Evolutionary conservation across 495 filamentous ascomycete genomes (phyloP).

Genomic region (Talaromyces wortmannii): DNA sequence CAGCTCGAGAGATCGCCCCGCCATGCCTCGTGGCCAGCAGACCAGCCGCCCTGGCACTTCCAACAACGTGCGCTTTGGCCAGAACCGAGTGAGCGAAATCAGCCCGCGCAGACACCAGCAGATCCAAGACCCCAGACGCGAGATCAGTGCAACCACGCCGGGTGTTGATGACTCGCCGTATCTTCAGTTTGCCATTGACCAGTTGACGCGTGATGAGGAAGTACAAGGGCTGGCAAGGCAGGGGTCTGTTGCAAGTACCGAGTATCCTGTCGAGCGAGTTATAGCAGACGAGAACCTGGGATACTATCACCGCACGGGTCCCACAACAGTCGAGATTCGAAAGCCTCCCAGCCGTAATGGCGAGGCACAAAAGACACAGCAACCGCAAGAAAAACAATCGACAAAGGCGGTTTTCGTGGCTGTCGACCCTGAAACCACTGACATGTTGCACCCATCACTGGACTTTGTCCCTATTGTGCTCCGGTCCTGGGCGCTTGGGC

Average conservation of each 20-base stretch:
- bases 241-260: conserved; percentile 26
- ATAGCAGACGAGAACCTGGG: conserved; percentile 45
- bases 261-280: conserved; percentile 42
- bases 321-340: conserved; percentile 3
- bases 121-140: conserved; percentile 18
- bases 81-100: conserved; percentile 20
- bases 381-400: not conserved
- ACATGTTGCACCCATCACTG: conserved; percentile 45
- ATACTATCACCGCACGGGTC: conserved; percentile 24
- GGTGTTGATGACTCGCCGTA: conserved; percentile 62
- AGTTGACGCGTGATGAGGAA: conserved; percentile 62
- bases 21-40: not conserved
- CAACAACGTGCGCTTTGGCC: conserved; percentile 27
- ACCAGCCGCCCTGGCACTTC: conserved; percentile 6
- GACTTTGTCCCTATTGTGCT: conserved; percentile 62
- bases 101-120: conserved; percentile 16
- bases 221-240: conserved; percentile 25
- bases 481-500: conserved; percentile 50
- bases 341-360: not conserved
- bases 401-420: conserved; percentile 38
- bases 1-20: conserved; percentile 1
- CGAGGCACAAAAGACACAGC: conserved; percentile 8
- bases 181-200: conserved; percentile 66
- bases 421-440: conserved; percentile 36
- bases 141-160: conserved; percentile 48